These are phyloP conservation scores for Cutaneotrichosporon daszewskae DNA, from an alignment of 1,284 basidiomycete genomes.

Conservation along the genomic window DNA sequence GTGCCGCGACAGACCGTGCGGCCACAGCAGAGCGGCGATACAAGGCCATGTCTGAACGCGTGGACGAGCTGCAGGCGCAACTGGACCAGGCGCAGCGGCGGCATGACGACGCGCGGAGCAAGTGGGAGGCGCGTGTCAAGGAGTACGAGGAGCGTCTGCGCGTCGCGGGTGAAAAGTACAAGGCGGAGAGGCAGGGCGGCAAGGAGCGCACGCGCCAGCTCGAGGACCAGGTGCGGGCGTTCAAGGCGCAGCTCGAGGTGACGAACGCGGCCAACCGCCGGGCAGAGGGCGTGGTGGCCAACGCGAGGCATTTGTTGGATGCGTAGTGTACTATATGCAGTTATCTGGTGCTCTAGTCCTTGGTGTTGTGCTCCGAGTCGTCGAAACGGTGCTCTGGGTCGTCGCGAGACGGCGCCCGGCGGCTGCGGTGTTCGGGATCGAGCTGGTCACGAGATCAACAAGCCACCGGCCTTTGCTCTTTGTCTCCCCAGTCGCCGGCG, in stretches of 20 bases:
- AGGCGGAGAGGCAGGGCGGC: conserved; percentile 87
- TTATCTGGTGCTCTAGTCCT: too few species aligned
- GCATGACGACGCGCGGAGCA: conserved; percentile 66
- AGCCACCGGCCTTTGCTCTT: too few species aligned
- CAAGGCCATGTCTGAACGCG: conserved; percentile 72
- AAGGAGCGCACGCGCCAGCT: conserved; percentile 65
- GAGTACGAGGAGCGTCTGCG: conserved; percentile 81
- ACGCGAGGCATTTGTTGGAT: conserved; percentile 28
- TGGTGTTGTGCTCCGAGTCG: too few species aligned
- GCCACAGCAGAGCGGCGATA: conserved; percentile 75
- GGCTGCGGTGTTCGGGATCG: not conserved
- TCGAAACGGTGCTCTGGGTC: too few species aligned
- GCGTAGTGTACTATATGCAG: conserved; percentile 2
- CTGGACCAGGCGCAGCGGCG: conserved; percentile 74
- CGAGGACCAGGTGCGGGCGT: conserved; percentile 45
- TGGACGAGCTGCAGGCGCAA: conserved; percentile 74
- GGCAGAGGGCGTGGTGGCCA: conserved; percentile 39
- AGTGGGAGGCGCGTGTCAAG: conserved; percentile 87
- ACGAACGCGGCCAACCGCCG: conserved; percentile 32
- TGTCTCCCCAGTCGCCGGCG: too few species aligned
- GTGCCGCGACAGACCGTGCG: conserved; percentile 64
- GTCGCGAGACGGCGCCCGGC: too few species aligned
- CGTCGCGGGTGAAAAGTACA: conserved; percentile 86
- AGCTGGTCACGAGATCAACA: not conserved
- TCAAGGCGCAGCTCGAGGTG: conserved; percentile 40